Conservation (phyloP, 129 eudicot genomes). For the Scalesia atractyloides region DNA sequence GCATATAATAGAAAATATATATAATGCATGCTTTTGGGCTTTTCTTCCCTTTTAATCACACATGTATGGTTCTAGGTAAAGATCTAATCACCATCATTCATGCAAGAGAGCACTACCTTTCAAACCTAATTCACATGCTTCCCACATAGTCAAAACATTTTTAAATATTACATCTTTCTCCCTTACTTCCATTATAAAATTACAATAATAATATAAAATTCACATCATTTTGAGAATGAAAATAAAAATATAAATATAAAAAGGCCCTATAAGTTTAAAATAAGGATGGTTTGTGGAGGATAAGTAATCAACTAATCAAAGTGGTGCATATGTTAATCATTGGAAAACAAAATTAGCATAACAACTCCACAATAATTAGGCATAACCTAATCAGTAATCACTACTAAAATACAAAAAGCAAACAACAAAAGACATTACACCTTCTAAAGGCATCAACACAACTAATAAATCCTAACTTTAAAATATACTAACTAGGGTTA, state of each 20-base stretch:
- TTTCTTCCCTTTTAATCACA: conserved; percentile 34
- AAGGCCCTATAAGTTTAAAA: not conserved
- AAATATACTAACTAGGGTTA: not conserved
- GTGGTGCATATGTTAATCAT: conserved; percentile 17
- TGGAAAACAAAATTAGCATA: conserved; percentile 21
- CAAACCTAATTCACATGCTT: conserved; percentile 47
- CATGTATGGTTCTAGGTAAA: conserved; percentile 46
- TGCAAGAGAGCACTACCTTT: conserved; percentile 36
- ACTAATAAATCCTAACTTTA: conserved; percentile 18
- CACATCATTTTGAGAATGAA: not conserved
- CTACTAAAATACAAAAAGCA: conserved; percentile 27
- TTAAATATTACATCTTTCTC: conserved; percentile 26
- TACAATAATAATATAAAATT: not conserved
- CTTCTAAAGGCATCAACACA: conserved; percentile 14
- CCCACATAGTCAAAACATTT: conserved; percentile 37
- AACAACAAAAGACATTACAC: conserved; percentile 19
- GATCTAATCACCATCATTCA: conserved; percentile 40
- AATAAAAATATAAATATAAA: not conserved
- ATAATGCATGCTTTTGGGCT: conserved; percentile 32
- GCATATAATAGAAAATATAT: conserved; percentile 32
- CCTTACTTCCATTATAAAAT: conserved; percentile 27
- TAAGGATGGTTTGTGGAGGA: not conserved
- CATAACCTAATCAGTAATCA: conserved; percentile 28
- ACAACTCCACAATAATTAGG: conserved; percentile 34
- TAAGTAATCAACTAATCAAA: conserved; percentile 4